phyloP scores from a whole-genome alignment of 2,329 filamentous ascomycete species.

The Alternaria dauci region DNA sequence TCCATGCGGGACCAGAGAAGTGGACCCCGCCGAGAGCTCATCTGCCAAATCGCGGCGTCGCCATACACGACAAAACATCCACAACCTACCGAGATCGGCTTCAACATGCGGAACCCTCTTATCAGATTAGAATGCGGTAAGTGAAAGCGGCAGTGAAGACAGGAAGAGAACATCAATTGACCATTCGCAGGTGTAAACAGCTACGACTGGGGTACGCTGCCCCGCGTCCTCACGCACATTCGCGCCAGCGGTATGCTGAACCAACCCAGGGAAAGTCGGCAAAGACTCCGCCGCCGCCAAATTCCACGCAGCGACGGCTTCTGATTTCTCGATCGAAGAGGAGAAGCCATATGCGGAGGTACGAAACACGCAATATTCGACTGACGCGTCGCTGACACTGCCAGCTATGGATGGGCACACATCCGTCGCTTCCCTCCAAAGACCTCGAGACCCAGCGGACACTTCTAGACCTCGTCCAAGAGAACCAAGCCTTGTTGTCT shows the following conservation, averaged over 20 bases:
- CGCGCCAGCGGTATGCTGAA: conserved; percentile 37
- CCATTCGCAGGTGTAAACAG: conserved; percentile 84
- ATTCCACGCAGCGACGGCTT: conserved; percentile 85
- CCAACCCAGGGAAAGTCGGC: conserved; percentile 77
- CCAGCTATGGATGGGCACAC: conserved; percentile 99
- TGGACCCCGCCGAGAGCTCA: conserved; percentile 16
- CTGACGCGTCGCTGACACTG: conserved; percentile 28
- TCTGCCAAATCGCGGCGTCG: conserved; percentile 19
- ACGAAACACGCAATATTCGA: conserved; percentile 6
- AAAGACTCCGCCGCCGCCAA: conserved; percentile 85
- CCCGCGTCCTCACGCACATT: conserved; percentile 31
- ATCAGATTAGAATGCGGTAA: conserved; percentile 81
- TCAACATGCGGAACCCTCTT: conserved; percentile 69
- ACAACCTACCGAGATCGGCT: conserved; percentile 5
- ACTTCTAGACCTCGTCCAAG: conserved; percentile 84
- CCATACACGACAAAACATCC: conserved; percentile 17
- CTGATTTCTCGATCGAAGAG: conserved; percentile 78
- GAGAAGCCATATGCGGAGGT: conserved; percentile 97
- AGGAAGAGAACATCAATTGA: conserved; percentile 22
- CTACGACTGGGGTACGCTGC: conserved; percentile 85
- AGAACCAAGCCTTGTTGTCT: conserved; percentile 85
- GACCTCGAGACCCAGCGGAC: conserved; percentile 84
- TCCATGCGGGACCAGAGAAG: conserved; percentile 25
- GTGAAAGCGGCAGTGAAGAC: conserved; percentile 17
- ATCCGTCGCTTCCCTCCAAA: conserved; percentile 93